These are phyloP conservation scores for Penicillium pulvis DNA, from an alignment of 495 filamentous ascomycete genomes.

Conservation along the genomic window DNA sequence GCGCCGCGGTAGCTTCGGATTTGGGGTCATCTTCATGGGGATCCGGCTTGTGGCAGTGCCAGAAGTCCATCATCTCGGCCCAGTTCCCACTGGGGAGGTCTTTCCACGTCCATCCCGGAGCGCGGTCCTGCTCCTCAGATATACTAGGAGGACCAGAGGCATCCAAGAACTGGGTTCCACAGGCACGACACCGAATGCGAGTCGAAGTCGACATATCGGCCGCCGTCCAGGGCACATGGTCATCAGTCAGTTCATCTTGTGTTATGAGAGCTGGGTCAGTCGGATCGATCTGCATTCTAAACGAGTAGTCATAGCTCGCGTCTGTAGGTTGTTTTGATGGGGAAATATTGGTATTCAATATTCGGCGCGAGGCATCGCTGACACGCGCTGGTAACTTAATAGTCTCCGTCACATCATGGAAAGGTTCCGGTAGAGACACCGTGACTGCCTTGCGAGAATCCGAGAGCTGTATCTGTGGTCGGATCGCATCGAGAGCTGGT, in stretches of 20 bases:
- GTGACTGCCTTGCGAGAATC: conserved; percentile 44
- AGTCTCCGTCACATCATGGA: conserved; percentile 42
- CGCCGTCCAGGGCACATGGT: conserved; percentile 73
- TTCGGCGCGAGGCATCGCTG: conserved; percentile 30
- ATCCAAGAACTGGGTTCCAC: conserved; percentile 42
- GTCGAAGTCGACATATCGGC: conserved; percentile 54
- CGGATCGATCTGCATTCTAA: conserved; percentile 67
- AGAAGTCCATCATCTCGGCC: conserved; percentile 99
- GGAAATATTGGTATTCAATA: conserved; percentile 13
- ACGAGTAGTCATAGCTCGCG: conserved; percentile 47
- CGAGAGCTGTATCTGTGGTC: conserved; percentile 37
- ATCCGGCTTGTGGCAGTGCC: conserved; percentile 96
- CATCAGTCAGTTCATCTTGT: conserved; percentile 35
- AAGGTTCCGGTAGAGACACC: conserved; percentile 48
- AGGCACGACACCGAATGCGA: conserved; percentile 66
- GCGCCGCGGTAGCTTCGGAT: conserved; percentile 29
- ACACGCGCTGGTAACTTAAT: conserved; percentile 70
- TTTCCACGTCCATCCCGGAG: conserved; percentile 67
- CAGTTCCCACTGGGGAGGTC: conserved; percentile 95
- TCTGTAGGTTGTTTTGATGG: conserved; percentile 2
- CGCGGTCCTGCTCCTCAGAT: neutral
- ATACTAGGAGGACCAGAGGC: neutral
- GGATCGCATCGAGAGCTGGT: conserved; percentile 33
- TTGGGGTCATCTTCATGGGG: conserved; percentile 41
- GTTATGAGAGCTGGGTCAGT: conserved; percentile 28